These are phyloP conservation scores for Globisporangium emineosum DNA, from an alignment of 352 stramenopile species.

Conservation along the genomic window DNA sequence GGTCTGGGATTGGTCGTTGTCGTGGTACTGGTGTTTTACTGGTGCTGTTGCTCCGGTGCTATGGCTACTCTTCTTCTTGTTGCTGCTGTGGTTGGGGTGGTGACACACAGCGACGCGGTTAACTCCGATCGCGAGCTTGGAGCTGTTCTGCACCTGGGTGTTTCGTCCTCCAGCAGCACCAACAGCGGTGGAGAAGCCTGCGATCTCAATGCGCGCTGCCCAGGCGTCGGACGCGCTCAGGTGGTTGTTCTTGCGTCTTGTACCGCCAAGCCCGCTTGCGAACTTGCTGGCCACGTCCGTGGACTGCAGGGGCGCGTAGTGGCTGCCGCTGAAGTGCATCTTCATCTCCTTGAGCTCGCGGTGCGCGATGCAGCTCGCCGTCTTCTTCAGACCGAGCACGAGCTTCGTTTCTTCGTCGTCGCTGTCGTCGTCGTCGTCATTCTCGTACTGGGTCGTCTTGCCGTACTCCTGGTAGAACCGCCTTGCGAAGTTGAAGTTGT, in stretches of 20 bases:
- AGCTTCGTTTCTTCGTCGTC: conserved; percentile 40
- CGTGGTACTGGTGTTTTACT: background rate
- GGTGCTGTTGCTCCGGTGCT: background rate
- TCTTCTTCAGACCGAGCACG: conserved; percentile 49
- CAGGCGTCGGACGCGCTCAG: conserved; percentile 26
- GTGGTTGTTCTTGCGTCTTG: background rate
- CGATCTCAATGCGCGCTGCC: conserved; percentile 60
- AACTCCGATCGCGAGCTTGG: conserved; percentile 8
- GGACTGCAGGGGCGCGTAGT: conserved; percentile 37
- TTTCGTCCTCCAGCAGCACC: background rate
- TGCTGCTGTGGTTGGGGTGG: conserved; percentile 17
- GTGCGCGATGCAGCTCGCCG: conserved; percentile 43
- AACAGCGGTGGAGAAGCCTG: conserved; percentile 28
- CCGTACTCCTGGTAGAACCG: conserved; percentile 38
- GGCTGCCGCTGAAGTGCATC: conserved; percentile 36
- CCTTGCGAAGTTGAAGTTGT: background rate
- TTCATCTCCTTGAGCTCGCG: conserved; percentile 45
- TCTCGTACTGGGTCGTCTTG: conserved; percentile 20
- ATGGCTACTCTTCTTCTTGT: background rate
- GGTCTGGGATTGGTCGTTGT: background rate
- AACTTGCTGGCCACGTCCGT: background rate
- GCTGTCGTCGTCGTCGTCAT: conserved; percentile 30
- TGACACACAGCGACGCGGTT: background rate
- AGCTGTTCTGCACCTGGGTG: conserved; percentile 5
- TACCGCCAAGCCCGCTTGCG: background rate